Conservation (phyloP, 495 filamentous ascomycete genomes). For the Penicillium subrubescens region DNA sequence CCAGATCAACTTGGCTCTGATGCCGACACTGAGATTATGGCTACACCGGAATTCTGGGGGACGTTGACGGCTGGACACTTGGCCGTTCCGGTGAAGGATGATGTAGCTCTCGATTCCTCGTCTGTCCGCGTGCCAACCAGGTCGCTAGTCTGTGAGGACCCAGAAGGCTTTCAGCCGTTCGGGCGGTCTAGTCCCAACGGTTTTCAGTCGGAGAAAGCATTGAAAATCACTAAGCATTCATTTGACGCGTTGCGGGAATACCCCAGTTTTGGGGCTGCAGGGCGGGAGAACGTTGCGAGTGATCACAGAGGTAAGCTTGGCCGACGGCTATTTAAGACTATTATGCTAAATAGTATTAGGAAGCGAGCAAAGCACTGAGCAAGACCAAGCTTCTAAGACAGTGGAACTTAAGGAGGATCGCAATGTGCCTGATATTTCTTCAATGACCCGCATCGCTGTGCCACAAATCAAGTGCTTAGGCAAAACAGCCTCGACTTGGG, state of each 20-base stretch:
- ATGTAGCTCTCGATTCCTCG: background rate
- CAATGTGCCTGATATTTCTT: background rate
- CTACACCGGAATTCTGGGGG: slow-evolving; percentile 9
- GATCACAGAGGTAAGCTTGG: slow-evolving; percentile 5
- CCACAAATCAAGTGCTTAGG: background rate
- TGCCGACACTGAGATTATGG: slow-evolving; percentile 4
- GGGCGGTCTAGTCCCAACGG: background rate
- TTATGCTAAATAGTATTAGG: slow-evolving; percentile 6
- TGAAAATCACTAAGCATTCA: too few relatives aligned
- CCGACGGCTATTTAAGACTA: background rate
- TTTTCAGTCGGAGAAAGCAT: background rate
- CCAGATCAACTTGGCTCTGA: background rate
- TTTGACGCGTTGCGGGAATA: background rate
- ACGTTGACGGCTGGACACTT: background rate
- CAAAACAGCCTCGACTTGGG: slow-evolving; percentile 6
- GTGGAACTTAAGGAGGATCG: background rate
- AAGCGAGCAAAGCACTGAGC: slow-evolving; percentile 4
- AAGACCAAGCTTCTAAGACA: background rate
- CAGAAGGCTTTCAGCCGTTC: too few relatives aligned
- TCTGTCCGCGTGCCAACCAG: background rate
- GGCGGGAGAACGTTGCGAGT: background rate
- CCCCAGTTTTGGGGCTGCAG: background rate
- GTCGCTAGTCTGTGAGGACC: too few relatives aligned
- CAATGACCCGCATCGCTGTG: background rate
- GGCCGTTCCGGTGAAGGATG: background rate